A percentile compares a stretch with the other conserved stretches of the same genome.
phyloP scores from a whole-genome alignment of 768 basidiomycete species.

The Megacollybia marginata region DNA sequence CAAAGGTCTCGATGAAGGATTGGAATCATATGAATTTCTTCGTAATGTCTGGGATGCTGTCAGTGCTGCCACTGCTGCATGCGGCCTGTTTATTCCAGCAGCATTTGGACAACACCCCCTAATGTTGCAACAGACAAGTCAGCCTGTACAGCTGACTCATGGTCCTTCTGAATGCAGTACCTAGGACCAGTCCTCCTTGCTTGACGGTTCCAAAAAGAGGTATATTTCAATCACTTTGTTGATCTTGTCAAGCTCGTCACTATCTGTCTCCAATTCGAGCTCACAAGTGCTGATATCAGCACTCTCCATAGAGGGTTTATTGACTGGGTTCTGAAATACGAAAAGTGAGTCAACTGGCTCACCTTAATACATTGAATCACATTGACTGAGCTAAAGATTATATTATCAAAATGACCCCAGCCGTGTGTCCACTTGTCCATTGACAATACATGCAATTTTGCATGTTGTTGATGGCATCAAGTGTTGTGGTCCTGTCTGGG shows the following conservation, averaged over 20 bases:
- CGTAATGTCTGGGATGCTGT: constrained; percentile 31
- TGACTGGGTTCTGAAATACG: constrained; percentile 21
- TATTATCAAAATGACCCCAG: constrained; percentile 14
- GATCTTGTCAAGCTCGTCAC: constrained; percentile 18
- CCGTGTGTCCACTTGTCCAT: constrained; percentile 10
- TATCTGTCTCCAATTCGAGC: constrained; percentile 22
- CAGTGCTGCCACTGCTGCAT: constrained; percentile 22
- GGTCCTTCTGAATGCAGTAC: constrained; percentile 21
- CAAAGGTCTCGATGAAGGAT: constrained; percentile 28
- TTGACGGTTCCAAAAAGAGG: constrained; percentile 11
- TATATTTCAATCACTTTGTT: constrained; percentile 27
- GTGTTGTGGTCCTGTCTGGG: constrained; percentile 13
- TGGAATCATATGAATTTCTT: constrained; percentile 20
- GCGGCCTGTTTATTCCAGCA: constrained; percentile 18
- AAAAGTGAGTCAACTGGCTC: constrained; percentile 16
- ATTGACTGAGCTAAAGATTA: constrained; percentile 4
- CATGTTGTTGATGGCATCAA: constrained; percentile 15
- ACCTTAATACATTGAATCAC: neutral
- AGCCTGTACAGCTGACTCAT: constrained; percentile 19
- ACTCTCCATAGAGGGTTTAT: constrained; percentile 13
- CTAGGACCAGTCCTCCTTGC: constrained; percentile 20
- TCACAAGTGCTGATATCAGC: constrained; percentile 9
- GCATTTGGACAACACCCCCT: constrained; percentile 17
- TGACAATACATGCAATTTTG: constrained; percentile 15
- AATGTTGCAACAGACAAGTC: constrained; percentile 13